A percentile compares a stretch with the other conserved stretches of the same genome.
Evolutionary conservation across 805 yeast genomes (phyloP).

Genomic region (Komagataella kurtzmanii): DNA sequence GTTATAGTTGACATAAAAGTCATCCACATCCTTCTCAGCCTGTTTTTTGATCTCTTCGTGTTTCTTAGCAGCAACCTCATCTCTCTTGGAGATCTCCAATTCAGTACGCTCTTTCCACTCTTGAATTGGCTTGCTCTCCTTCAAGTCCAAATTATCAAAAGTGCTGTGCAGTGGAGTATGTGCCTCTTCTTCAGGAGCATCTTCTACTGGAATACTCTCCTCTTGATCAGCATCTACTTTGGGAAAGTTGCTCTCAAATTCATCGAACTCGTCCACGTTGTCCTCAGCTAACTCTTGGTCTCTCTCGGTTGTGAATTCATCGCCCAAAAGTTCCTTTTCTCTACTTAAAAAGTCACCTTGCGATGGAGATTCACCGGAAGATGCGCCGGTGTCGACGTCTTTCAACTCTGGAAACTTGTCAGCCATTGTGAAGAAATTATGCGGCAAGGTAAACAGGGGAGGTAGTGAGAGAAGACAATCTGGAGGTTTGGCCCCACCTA

Average conservation of each 20-base stretch:
- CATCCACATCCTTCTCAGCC: slow-evolving; percentile 78
- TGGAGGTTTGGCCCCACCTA: background rate
- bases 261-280: slow-evolving; percentile 32
- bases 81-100: slow-evolving; percentile 69
- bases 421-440: slow-evolving; percentile 28
- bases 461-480: background rate
- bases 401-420: slow-evolving; percentile 69
- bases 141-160: slow-evolving; percentile 21
- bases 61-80: slow-evolving; percentile 51
- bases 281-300: slow-evolving; percentile 33
- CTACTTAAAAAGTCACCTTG: slow-evolving; percentile 51
- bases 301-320: slow-evolving; percentile 55
- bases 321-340: slow-evolving; percentile 57
- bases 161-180: slow-evolving; percentile 9
- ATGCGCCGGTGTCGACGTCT: slow-evolving; percentile 21
- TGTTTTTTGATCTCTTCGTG: slow-evolving; percentile 54
- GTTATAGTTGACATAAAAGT: slow-evolving; percentile 85
- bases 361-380: slow-evolving; percentile 17
- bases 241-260: slow-evolving; percentile 54
- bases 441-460: background rate
- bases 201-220: slow-evolving; percentile 4
- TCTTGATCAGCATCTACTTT: slow-evolving; percentile 28
- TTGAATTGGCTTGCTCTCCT: slow-evolving; percentile 44
- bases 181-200: slow-evolving; percentile 3
- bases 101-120: slow-evolving; percentile 80